Percentiles rank a stretch among this genome's conserved stretches.
Evolutionary conservation across 1,284 basidiomycete genomes (phyloP).

Genomic region (Somion occarium): DNA sequence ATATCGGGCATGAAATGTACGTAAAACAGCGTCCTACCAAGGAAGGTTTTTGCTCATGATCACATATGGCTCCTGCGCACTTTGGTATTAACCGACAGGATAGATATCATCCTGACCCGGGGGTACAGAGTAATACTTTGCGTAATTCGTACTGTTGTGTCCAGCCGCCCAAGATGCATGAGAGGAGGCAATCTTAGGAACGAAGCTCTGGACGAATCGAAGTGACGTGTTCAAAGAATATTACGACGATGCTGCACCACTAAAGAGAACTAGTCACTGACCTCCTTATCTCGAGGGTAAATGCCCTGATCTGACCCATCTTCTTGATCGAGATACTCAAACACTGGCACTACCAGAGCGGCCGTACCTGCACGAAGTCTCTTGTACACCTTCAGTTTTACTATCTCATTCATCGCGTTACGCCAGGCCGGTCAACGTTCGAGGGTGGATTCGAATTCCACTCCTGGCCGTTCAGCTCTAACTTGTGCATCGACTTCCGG

Average conservation of each 20-base stretch:
- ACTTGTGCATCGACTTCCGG: conserved; percentile 22
- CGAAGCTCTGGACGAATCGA: conserved; percentile 23
- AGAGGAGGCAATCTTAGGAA: conserved; percentile 56
- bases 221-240: conserved; percentile 9
- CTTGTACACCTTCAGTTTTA: conserved; percentile 22
- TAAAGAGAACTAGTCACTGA: conserved; percentile 19
- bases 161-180: conserved; percentile 74
- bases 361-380: conserved; percentile 39
- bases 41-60: conserved; percentile 73
- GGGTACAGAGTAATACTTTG: conserved; percentile 54
- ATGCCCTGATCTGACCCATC: conserved; percentile 50
- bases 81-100: conserved; percentile 67
- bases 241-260: not conserved
- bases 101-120: conserved; percentile 62
- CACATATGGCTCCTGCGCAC: conserved; percentile 82
- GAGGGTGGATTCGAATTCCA: conserved; percentile 35
- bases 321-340: conserved; percentile 61
- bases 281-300: conserved; percentile 69
- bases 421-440: not conserved
- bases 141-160: conserved; percentile 77
- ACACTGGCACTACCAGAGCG: conserved; percentile 75
- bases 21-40: too few species aligned
- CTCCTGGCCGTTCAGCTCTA: not conserved
- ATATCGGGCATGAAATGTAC: too few species aligned
- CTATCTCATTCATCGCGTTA: conserved; percentile 38